These are phyloP conservation scores for Pythium phragmiticola DNA, from an alignment of 352 stramenopile genomes.

Conservation along the genomic window DNA sequence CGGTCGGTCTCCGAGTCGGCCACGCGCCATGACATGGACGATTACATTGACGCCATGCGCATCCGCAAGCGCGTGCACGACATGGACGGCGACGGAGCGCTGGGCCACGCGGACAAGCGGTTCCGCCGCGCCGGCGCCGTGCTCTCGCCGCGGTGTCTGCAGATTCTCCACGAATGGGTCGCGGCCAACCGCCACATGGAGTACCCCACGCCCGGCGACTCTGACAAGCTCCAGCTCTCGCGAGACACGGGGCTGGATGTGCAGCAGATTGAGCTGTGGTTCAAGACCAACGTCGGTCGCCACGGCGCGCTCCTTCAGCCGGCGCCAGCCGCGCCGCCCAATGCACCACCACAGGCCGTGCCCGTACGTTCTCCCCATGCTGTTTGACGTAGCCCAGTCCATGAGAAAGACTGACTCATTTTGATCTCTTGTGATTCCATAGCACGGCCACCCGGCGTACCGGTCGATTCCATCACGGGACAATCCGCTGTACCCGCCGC, in stretches of 20 bases:
- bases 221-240: constrained; percentile 73
- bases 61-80: constrained; percentile 65
- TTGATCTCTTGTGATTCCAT: neutral
- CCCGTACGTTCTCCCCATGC: constrained; percentile 3
- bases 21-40: constrained; percentile 45
- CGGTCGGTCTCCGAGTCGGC: constrained; percentile 72
- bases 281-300: constrained; percentile 76
- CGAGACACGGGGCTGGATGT: constrained; percentile 74
- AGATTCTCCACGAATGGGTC: constrained; percentile 84
- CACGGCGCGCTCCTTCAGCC: constrained; percentile 27
- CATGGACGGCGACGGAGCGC: constrained; percentile 23
- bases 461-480: constrained; percentile 58
- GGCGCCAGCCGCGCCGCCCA: neutral
- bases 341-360: neutral
- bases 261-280: constrained; percentile 83
- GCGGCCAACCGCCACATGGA: constrained; percentile 54
- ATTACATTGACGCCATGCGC: constrained; percentile 67
- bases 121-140: constrained; percentile 43
- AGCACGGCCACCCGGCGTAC: constrained; percentile 31
- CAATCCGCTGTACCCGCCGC: constrained; percentile 61
- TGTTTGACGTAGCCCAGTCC: neutral
- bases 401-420: neutral
- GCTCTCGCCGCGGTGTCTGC: constrained; percentile 66
- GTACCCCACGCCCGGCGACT: constrained; percentile 61
- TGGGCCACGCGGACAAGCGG: constrained; percentile 38